Evolutionary conservation across 2,329 filamentous ascomycete genomes (phyloP).

Genomic region (Ilyonectria sp.): DNA sequence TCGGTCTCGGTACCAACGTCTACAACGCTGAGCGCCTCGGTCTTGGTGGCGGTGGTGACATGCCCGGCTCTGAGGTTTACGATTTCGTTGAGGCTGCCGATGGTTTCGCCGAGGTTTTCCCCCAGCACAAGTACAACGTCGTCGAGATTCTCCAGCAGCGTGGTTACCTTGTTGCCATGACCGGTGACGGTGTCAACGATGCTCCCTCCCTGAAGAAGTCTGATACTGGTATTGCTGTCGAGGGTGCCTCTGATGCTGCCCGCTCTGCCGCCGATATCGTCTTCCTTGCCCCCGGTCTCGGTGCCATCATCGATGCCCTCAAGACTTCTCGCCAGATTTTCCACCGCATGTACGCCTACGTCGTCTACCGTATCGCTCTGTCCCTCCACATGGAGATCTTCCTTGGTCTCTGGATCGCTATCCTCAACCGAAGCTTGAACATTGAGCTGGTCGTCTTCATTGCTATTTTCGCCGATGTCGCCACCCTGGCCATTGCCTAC

Average conservation of each 20-base stretch:
- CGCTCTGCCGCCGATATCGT: slow-evolving; percentile 94
- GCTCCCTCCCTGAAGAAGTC: slow-evolving; percentile 94
- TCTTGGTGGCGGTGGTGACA: slow-evolving; percentile 90
- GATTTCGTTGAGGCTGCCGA: slow-evolving; percentile 96
- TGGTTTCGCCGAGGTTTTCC: slow-evolving; percentile 95
- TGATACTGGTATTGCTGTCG: slow-evolving; percentile 96
- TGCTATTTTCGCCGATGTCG: slow-evolving; percentile 95
- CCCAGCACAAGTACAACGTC: slow-evolving; percentile 83
- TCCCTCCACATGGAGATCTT: slow-evolving; percentile 94
- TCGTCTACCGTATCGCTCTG: slow-evolving; percentile 94
- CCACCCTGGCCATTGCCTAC: slow-evolving; percentile 92
- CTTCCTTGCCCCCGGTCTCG: slow-evolving; percentile 91
- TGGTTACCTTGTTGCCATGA: slow-evolving; percentile 96
- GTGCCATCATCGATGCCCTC: slow-evolving; percentile 91
- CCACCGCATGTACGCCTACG: slow-evolving; percentile 97
- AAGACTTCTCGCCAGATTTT: slow-evolving; percentile 96
- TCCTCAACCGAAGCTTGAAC: slow-evolving; percentile 87
- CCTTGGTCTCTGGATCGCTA: slow-evolving; percentile 92
- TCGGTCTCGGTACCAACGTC: slow-evolving; percentile 92
- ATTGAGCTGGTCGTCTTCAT: slow-evolving; percentile 90
- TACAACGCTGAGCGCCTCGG: slow-evolving; percentile 95
- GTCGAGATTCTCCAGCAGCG: slow-evolving; percentile 94
- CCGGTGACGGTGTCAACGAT: slow-evolving; percentile 95
- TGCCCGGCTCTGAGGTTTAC: slow-evolving; percentile 94
- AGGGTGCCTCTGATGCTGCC: slow-evolving; percentile 92